phyloP scores from a whole-genome alignment of 495 filamentous ascomycete genomes.

The Aspergillus olivimuriae region DNA sequence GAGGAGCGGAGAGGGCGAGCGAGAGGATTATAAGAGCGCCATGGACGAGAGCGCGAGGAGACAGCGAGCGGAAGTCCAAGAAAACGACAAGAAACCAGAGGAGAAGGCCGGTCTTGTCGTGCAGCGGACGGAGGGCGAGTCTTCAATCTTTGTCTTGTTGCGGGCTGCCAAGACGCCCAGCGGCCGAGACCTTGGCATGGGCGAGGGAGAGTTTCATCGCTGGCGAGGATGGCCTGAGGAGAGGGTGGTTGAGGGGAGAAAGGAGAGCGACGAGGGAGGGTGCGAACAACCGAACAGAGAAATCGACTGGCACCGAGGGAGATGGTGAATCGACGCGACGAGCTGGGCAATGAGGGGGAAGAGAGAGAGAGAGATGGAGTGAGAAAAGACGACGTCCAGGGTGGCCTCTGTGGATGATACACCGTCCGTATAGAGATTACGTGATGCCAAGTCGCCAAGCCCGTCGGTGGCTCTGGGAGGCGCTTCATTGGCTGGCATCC shows the following conservation, averaged over 20 bases:
- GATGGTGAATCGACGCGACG: too few species aligned
- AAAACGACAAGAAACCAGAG: constrained; percentile 22
- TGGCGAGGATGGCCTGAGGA: not conserved
- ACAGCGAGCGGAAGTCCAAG: constrained; percentile 29
- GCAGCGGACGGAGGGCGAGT: constrained; percentile 23
- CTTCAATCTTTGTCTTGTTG: constrained; percentile 22
- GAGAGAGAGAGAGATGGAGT: too few species aligned
- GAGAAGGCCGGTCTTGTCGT: constrained; percentile 11
- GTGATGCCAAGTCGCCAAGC: too few species aligned
- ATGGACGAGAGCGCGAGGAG: constrained; percentile 11
- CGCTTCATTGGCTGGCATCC: too few species aligned
- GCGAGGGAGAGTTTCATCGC: constrained; percentile 4
- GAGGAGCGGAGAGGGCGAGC: constrained; percentile 8
- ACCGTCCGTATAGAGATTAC: too few species aligned
- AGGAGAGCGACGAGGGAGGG: not conserved
- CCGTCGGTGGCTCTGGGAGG: too few species aligned
- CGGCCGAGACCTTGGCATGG: constrained; percentile 40
- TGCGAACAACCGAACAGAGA: too few species aligned
- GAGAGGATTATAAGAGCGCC: constrained; percentile 28
- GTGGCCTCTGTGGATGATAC: too few species aligned
- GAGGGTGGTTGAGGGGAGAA: not conserved
- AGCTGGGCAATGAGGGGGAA: too few species aligned
- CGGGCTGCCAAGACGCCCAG: constrained; percentile 43
- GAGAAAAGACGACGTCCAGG: too few species aligned
- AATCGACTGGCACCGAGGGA: too few species aligned